Evolutionary conservation across 2,329 filamentous ascomycete genomes (phyloP).

Genomic region (Exophiala phaeomuriformis): DNA sequence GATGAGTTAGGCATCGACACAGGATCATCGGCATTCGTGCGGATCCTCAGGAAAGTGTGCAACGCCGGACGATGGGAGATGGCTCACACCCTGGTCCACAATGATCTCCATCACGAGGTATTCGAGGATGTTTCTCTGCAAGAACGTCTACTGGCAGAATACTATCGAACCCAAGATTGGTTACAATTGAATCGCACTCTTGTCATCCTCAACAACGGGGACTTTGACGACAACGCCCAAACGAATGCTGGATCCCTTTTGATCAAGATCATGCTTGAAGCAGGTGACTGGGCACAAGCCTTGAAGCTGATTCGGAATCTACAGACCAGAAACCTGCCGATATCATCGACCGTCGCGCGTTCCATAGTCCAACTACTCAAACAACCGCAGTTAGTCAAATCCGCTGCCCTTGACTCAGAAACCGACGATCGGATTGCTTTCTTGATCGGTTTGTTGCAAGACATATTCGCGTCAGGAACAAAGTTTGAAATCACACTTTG

Average conservation of each 20-base stretch:
- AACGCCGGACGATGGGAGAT: slow-evolving; percentile 47
- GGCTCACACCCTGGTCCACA: slow-evolving; percentile 47
- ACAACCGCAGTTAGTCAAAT: neutral
- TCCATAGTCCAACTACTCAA: neutral
- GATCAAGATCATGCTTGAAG: slow-evolving; percentile 30
- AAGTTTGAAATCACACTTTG: slow-evolving; percentile 42
- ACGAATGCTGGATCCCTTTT: slow-evolving; percentile 34
- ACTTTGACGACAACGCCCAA: slow-evolving; percentile 30
- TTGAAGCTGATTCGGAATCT: slow-evolving; percentile 3
- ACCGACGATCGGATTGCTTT: slow-evolving; percentile 29
- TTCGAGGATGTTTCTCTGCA: slow-evolving; percentile 52
- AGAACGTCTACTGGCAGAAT: slow-evolving; percentile 47
- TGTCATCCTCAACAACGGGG: slow-evolving; percentile 41
- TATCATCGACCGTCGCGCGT: slow-evolving; percentile 3
- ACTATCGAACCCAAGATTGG: slow-evolving; percentile 47
- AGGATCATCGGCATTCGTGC: slow-evolving; percentile 56
- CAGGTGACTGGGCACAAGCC: slow-evolving; percentile 32
- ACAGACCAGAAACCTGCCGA: slow-evolving; percentile 1
- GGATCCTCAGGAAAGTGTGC: slow-evolving; percentile 59
- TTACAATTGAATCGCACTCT: slow-evolving; percentile 50
- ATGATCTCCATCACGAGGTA: slow-evolving; percentile 59
- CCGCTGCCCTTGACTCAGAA: neutral
- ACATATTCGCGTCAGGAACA: slow-evolving; percentile 41
- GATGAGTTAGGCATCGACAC: slow-evolving; percentile 56
- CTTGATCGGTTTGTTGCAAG: slow-evolving; percentile 43